phyloP scores from a whole-genome alignment of 2,329 filamentous ascomycete genomes.

The Aspergillus pseudonomiae region DNA sequence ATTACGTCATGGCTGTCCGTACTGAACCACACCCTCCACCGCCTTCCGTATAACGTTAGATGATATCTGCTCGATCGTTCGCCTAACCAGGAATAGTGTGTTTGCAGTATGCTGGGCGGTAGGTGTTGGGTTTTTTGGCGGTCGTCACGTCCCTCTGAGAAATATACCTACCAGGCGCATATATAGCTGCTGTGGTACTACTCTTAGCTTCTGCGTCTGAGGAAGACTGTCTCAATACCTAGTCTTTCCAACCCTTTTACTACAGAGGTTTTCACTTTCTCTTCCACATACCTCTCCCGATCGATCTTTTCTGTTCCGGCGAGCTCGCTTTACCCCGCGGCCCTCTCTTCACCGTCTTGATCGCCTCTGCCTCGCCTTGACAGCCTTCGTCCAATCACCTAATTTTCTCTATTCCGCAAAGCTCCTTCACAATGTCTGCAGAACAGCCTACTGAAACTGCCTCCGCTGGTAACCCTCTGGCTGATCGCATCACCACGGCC shows the following conservation, averaged over 20 bases:
- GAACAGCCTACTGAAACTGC: constrained; percentile 34
- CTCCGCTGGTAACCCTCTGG: constrained; percentile 45
- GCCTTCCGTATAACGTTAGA: constrained; percentile 14
- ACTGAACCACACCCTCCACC: constrained; percentile 9
- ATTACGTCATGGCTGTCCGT: background rate
- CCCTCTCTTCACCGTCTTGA: background rate
- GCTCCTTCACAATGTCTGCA: constrained; percentile 39
- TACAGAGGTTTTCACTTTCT: background rate
- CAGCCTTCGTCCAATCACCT: constrained; percentile 1
- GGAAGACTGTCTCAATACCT: background rate
- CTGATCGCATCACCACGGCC: constrained; percentile 52
- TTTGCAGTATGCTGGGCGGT: constrained; percentile 7
- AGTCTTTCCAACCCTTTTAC: background rate
- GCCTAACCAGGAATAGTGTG: background rate
- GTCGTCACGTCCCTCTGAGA: constrained; percentile 10
- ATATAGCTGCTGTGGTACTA: background rate
- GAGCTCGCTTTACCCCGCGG: constrained; percentile 10
- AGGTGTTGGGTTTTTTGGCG: constrained; percentile 22
- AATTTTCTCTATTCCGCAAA: background rate
- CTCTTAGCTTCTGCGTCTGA: background rate
- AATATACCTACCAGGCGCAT: background rate
- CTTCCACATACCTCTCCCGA: background rate
- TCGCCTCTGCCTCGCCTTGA: background rate
- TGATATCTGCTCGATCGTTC: constrained; percentile 1
- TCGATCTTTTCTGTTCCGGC: background rate